phyloP scores from a whole-genome alignment of 1,139 yeast genomes.

The Candida glucosophila region DNA sequence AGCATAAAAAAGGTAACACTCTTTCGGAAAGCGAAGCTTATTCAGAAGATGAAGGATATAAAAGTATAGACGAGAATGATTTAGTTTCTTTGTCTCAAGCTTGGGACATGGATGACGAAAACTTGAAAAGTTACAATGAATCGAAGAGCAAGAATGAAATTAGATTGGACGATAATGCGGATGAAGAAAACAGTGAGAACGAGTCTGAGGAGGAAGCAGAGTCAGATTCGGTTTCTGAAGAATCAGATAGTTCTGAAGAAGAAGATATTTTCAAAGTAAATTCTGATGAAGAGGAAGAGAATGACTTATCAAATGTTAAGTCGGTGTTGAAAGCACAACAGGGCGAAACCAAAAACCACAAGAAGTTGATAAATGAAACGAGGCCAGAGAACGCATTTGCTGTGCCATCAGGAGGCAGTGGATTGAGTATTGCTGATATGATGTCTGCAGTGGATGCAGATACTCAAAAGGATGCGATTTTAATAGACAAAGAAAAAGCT shows the following conservation, averaged over 20 bases:
- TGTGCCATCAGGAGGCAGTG: conserved; percentile 51
- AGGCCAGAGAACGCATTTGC: conserved; percentile 65
- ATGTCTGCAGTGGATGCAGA: conserved; percentile 50
- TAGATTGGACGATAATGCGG: conserved; percentile 37
- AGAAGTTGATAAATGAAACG: conserved; percentile 38
- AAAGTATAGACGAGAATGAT: conserved; percentile 62
- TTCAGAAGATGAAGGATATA: conserved; percentile 36
- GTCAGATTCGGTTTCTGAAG: conserved; percentile 21
- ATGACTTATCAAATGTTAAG: no score
- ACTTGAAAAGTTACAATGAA: conserved; percentile 15
- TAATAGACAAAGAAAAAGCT: conserved; percentile 37
- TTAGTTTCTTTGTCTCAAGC: conserved; percentile 73
- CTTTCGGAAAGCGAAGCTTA: conserved; percentile 17
- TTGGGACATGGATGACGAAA: conserved; percentile 76
- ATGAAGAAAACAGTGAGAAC: conserved; percentile 17
- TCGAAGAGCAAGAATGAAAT: conserved; percentile 18
- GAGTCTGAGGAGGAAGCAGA: conserved; percentile 12
- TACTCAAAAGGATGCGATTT: conserved; percentile 38
- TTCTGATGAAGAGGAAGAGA: conserved; percentile 22
- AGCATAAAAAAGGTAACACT: conserved; percentile 28
- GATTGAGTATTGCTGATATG: conserved; percentile 68
- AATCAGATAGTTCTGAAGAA: conserved; percentile 10
- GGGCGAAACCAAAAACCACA: conserved; percentile 29
- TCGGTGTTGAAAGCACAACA: conserved; percentile 20
- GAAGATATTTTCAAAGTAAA: conserved; percentile 13